Base-by-base conservation (phyloP, 2,329 filamentous ascomycete species). In the Aspergillus bombycis region DNA sequence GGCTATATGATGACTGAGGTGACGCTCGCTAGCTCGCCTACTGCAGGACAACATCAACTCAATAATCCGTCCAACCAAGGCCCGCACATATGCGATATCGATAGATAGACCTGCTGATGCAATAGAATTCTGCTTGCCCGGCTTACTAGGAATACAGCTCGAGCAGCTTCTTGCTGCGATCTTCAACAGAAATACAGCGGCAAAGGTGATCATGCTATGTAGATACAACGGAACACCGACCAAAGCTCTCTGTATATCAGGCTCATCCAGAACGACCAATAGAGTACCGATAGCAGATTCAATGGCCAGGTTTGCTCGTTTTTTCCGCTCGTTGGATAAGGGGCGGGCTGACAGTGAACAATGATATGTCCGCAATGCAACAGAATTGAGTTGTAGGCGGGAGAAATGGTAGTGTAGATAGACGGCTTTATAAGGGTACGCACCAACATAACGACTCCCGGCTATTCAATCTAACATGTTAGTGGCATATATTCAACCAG, bases 371-470 rank as follows among this genome's bases (percentile, higher is more conserved):
- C 82, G 79, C 28, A 85, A 71, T 34, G 82, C 82, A 30, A 84
- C 79, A 5, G 83, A 84, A 52, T 83, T 81, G 10, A 85, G 72
- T 54, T 84, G 81, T 21, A 85, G 72, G 55, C 82, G 79, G 54
- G 81, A 83, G 67, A 84, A 85, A 68, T 84, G 76, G 64, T 83
- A 83, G 67, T 85, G 82, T 63, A 85, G 74, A 32, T 77, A 76
- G 8, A 84, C 81, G 28, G 81, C 82, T 70, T 83, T 83, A 59
- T 80, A 79, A 23, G 83, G 83, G 67, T 84, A 85, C 57, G 78
- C 76, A 45, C 81, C 79, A 41, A 85, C 77, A 65, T 82, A 79
- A 61, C 77, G 76, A 63, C 82, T 82, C 36, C 79, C 79, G 54
- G 75, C 82, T 84, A 61, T 54, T 26, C 6, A 48, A 8, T 46